Percentiles rank a stretch among this genome's conserved stretches.
Conservation (phyloP, 2,329 filamentous ascomycete genomes). For the Diaporthe citriasiana region DNA sequence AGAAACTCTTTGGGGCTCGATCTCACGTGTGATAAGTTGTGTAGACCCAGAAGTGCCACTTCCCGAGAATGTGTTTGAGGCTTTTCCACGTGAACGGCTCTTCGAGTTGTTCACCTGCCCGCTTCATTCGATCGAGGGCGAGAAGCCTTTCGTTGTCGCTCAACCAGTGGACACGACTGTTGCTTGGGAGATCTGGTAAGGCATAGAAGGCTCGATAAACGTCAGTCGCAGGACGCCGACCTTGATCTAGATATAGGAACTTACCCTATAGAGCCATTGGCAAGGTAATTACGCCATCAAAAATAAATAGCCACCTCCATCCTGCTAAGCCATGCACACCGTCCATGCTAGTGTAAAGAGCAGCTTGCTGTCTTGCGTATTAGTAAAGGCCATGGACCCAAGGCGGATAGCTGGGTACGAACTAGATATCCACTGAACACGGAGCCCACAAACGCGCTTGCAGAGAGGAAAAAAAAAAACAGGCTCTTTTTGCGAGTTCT, state of each 20-base stretch:
- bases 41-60: slow-evolving; percentile 53
- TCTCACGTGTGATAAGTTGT: slow-evolving; percentile 48
- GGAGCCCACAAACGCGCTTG: slow-evolving; percentile 39
- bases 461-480: slow-evolving; percentile 43
- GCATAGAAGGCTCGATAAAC: slow-evolving; percentile 40
- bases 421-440: slow-evolving; percentile 43
- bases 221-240: not conserved
- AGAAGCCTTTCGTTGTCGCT: slow-evolving; percentile 46
- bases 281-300: slow-evolving; percentile 50
- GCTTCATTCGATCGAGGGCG: slow-evolving; percentile 47
- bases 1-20: too few species aligned
- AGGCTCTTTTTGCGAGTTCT: slow-evolving; percentile 43
- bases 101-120: slow-evolving; percentile 46
- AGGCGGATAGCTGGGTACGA: not conserved
- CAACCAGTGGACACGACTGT: slow-evolving; percentile 47
- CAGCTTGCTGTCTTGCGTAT: slow-evolving; percentile 43
- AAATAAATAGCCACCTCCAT: slow-evolving; percentile 50
- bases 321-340: slow-evolving; percentile 46
- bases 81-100: slow-evolving; percentile 43
- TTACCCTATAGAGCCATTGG: slow-evolving; percentile 49
- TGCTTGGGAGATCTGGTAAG: slow-evolving; percentile 46
- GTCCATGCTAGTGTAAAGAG: slow-evolving; percentile 46
- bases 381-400: not conserved
- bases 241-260: fast-evolving
- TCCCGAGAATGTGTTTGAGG: slow-evolving; percentile 48